Evolutionary conservation across 2,329 filamentous ascomycete species (phyloP).

Genomic region (Cryoendolithus antarcticus): DNA sequence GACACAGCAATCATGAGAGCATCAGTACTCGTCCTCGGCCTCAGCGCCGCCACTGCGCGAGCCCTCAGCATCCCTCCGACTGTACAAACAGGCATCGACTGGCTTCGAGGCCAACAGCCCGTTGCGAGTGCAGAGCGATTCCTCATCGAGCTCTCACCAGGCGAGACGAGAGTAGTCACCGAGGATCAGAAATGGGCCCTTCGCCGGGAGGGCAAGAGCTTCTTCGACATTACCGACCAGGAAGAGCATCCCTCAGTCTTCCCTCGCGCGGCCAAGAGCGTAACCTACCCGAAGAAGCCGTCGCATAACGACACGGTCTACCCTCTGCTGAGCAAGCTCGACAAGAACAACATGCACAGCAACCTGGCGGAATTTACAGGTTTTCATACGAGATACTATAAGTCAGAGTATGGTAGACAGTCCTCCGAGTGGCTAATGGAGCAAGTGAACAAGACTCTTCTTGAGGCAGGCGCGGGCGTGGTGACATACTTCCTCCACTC

Average conservation of each 20-base stretch:
- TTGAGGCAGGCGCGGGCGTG: constrained; percentile 58
- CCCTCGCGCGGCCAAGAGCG: constrained; percentile 10
- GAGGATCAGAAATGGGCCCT: constrained; percentile 94
- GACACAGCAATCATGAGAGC: constrained; percentile 12
- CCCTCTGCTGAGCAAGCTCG: constrained; percentile 55
- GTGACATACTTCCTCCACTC: constrained; percentile 66
- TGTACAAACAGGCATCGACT: constrained; percentile 10
- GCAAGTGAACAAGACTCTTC: constrained; percentile 61
- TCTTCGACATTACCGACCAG: constrained; percentile 87
- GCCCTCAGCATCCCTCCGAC: constrained; percentile 12
- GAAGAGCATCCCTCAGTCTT: constrained; percentile 33
- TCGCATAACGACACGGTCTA: constrained; percentile 53
- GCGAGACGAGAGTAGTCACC: constrained; percentile 73
- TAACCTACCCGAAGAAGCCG: constrained; percentile 56
- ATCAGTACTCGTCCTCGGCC: constrained; percentile 7
- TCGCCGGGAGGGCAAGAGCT: constrained; percentile 65
- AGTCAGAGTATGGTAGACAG: constrained; percentile 63
- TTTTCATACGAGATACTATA: constrained; percentile 66
- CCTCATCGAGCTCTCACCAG: constrained; percentile 74
- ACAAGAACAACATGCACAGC: constrained; percentile 61
- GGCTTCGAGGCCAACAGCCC: constrained; percentile 8
- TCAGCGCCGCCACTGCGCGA: constrained; percentile 12
- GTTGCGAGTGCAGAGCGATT: constrained; percentile 40
- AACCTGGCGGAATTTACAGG: constrained; percentile 68
- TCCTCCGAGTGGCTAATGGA: constrained; percentile 78